Base-by-base conservation (phyloP, 2,329 filamentous ascomycete species). In the Dactylella cylindrospora region DNA sequence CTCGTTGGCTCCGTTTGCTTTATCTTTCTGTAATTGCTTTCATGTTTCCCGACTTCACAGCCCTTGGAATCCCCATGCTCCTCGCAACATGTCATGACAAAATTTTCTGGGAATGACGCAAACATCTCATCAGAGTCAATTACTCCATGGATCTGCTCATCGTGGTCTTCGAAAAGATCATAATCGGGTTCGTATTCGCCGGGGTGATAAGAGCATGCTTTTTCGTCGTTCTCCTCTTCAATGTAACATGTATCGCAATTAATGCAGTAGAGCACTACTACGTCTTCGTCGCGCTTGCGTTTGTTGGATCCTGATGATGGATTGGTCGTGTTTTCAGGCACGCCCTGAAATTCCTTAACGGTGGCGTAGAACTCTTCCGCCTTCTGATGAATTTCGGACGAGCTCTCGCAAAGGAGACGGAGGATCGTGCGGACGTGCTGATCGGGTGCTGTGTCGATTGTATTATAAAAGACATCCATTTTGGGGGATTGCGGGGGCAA, bases 381-480 rank as follows among this genome's bases (percentile, higher is more conserved):
- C 29, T 38, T 39, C 20, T 32, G 33, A 32, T 61, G 52, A 20
- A 45, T 53, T 13, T 33, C 26, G 13, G 35, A 61, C 10, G 47
- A 36, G 35, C 49, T 46, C 15, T 61, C 47, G 47, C 55, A 61
- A 7, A 61, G 55, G 41, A 61, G 55, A n/a, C 55, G 55, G 28
- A 61, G 55, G 26, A 61, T 33, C 13, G 55, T 43, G 19, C 55
- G 55, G 33, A 61, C 47, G 47, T 61, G 55, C 50, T 52, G 40
- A 36, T 61, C 55, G 28, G 55, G 36, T 49, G 55, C 55, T 33
- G 55, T 52, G 19, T 51, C 40, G 40, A 61, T 61, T n/a, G 53
- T 36, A 41, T 61, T 43, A 31, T 53, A 61, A 35, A 61, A 53
- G n/a, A 53, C 55, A 2, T 36, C 44, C 55, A 61, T 61, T 12